These are phyloP conservation scores for Diaporthe ilicicola DNA, from an alignment of 2,329 filamentous ascomycete genomes.

Conservation along the genomic window DNA sequence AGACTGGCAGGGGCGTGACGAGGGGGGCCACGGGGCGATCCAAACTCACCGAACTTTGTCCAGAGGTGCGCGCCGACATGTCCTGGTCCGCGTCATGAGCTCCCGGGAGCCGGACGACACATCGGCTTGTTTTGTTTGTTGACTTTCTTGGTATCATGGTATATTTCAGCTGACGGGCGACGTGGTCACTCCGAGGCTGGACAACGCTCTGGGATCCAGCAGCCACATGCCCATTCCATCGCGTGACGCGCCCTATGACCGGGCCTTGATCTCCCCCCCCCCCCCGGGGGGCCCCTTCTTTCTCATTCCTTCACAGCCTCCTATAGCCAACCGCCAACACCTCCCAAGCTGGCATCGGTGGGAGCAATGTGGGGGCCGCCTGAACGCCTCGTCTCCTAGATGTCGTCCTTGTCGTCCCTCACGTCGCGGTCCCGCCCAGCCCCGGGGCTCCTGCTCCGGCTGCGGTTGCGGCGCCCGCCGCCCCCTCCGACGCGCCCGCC, in stretches of 20 bases:
- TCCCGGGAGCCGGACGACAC: conserved; percentile 26
- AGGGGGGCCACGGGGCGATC: neutral
- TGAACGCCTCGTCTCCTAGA: conserved; percentile 1
- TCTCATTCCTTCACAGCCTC: too few relatives aligned
- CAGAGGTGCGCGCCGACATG: conserved; percentile 30
- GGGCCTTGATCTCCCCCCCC: too few relatives aligned
- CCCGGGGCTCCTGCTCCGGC: conserved; percentile 57
- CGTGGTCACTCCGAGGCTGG: neutral
- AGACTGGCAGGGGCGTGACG: neutral
- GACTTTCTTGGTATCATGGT: neutral
- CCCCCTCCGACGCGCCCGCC: conserved; percentile 50
- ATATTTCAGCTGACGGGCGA: neutral
- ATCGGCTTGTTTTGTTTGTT: conserved; percentile 25
- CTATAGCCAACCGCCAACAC: neutral
- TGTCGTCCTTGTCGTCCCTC: conserved; percentile 17
- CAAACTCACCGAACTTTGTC: conserved; percentile 6
- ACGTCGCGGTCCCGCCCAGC: conserved; percentile 36
- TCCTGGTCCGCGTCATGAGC: conserved; percentile 11
- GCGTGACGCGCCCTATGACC: neutral
- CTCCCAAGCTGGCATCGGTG: neutral
- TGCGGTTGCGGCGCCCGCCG: conserved; percentile 54
- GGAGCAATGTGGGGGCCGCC: neutral
- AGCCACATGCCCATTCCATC: neutral
- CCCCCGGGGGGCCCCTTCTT: too few relatives aligned
- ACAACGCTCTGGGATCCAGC: neutral